Evolutionary conservation across 805 yeast species (phyloP).

Genomic region (Hanseniaspora occidentalis): DNA sequence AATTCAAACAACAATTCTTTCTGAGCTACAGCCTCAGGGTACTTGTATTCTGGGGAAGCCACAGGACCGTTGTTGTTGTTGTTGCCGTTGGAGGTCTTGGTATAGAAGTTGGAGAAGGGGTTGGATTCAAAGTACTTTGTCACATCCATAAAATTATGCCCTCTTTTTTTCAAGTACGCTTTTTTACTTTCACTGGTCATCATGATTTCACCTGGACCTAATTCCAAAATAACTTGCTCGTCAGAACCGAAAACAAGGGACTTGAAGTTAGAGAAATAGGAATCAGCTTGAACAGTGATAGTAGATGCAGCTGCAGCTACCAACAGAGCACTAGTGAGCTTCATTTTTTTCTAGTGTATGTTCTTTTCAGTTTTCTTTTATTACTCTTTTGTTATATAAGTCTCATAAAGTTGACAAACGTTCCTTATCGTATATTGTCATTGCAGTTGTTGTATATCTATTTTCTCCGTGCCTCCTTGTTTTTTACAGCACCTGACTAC

Average conservation of each 20-base stretch:
- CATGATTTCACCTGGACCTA: constrained; percentile 14
- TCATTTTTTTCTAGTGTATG: too few relatives aligned
- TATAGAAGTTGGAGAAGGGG: too few relatives aligned
- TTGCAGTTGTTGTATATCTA: too few relatives aligned
- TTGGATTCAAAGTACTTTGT: constrained; percentile 29
- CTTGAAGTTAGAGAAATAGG: not conserved
- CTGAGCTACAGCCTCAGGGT: constrained; percentile 37
- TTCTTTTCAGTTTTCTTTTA: too few relatives aligned
- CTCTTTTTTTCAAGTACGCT: constrained; percentile 32
- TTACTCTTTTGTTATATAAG: not conserved
- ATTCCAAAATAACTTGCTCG: constrained; percentile 15
- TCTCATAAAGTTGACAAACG: not conserved
- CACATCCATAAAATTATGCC: constrained; percentile 51
- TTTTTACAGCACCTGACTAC: too few relatives aligned
- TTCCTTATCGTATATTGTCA: too few relatives aligned
- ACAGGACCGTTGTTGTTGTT: constrained; percentile 18
- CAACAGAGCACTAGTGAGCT: too few relatives aligned
- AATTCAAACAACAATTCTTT: constrained; percentile 29
- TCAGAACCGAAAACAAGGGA: constrained; percentile 4
- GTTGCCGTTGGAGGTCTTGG: constrained; percentile 7
- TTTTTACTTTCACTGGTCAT: constrained; percentile 31
- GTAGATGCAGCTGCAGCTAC: not conserved
- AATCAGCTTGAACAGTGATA: not conserved
- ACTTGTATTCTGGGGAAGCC: constrained; percentile 28
- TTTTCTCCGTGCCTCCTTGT: too few relatives aligned